Evolutionary conservation across 805 yeast species (phyloP), one percentile per base, ranked within the genome.

Genomic region (Cyberlindnera mrakii): DNA sequence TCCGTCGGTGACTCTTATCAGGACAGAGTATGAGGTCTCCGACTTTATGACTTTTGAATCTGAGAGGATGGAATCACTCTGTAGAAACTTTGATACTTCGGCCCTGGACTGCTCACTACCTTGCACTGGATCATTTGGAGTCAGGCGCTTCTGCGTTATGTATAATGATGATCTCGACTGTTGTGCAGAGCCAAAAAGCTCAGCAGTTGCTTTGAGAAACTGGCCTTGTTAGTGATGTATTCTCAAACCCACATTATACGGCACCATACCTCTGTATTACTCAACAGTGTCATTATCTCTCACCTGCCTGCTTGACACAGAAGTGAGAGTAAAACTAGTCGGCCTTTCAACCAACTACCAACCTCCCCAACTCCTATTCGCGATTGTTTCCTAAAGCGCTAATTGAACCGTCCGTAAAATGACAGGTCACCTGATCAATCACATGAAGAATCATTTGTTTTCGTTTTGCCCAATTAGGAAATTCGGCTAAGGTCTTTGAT

Each of bases 1-100:
- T 29, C 85, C 85, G 62, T 78, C 72, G 0, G 85, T 67, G 41
- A 85, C 75, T 60, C 96, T 75, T 49, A 89, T 72, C 37, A 89
- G 64, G 3, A 89, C 65, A 6, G 86, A 75, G 54, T 79, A 85
- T 37, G 72, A 63, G 15, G 5, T 18, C 32, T 60, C 56, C 4
- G 55, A 37, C 19, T 42, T 56, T 43, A 38, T 60, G 60, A 51
- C 43, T 33, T 39, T 62, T 51, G 54, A 65, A 37, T 23, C 61
- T 49, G 35, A 60, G 50, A 20, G 58, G 32, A 48, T 61, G 6
- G 58, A 55, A 4, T 30, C 41, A 2, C 41, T 36, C 2, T 42
- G 36, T 4, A 41, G 42, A 41, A 58, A 58, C 30, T 48, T 44
- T 5, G 62, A 58, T 5, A 55, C 43, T 36, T 57, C 54, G n/a